Conservation (phyloP, 1,284 basidiomycete species). For the Mycena citricolor region DNA sequence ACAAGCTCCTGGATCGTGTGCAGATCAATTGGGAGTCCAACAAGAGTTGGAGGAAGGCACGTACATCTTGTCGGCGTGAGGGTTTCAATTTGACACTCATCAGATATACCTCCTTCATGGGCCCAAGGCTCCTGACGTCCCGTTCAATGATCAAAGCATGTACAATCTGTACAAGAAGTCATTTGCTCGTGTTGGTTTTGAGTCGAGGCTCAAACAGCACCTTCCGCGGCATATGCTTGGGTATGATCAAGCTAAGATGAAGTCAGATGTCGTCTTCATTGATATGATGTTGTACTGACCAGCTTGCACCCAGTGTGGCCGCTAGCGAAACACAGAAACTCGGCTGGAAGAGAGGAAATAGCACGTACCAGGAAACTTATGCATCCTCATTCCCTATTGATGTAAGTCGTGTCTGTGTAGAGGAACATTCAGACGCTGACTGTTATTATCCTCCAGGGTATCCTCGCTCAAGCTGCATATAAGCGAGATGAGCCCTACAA, state of each 20-base stretch:
- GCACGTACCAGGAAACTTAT: constrained; percentile 14
- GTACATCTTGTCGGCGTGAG: not conserved
- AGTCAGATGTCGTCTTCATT: constrained; percentile 2
- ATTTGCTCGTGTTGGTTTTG: not conserved
- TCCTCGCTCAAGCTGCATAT: constrained; percentile 7
- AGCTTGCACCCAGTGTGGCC: constrained; percentile 6
- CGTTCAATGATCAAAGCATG: constrained; percentile 11
- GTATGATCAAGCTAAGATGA: constrained; percentile 8
- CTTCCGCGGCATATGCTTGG: constrained; percentile 13
- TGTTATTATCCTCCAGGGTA: constrained; percentile 5
- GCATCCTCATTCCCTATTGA: constrained; percentile 14
- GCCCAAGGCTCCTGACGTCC: not conserved
- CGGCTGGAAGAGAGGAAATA: constrained; percentile 5
- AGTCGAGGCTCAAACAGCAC: constrained; percentile 7
- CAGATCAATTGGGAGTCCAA: constrained; percentile 13
- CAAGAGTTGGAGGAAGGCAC: constrained; percentile 16
- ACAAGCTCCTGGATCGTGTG: not conserved
- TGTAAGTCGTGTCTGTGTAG: not conserved
- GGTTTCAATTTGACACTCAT: not conserved
- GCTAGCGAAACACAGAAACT: constrained; percentile 7
- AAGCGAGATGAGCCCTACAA: constrained; percentile 4
- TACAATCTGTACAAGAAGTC: constrained; percentile 14
- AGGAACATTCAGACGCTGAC: too few relatives aligned
- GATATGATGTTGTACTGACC: not conserved
- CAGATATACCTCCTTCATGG: constrained; percentile 15